Evolutionary conservation across 2,329 filamentous ascomycete species (phyloP), one percentile per base, ranked within the genome.

Genomic region (Diaporthe batatas): DNA sequence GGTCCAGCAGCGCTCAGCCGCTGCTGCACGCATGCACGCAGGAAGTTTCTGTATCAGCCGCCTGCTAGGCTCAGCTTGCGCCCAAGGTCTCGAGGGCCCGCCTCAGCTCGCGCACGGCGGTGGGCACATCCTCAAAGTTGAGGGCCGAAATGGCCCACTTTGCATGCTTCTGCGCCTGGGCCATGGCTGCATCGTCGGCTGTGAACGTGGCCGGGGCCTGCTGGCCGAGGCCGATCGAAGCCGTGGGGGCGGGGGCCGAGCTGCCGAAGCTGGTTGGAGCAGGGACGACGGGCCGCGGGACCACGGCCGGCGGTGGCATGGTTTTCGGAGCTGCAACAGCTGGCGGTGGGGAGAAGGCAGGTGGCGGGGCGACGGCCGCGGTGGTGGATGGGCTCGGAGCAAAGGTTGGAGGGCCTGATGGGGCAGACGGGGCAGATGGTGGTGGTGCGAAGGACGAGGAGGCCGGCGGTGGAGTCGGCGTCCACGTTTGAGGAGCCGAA

Each of bases 61-160:
- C n/a, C 42, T 10, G 25, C 2, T 4, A n/a, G 12, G 25, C 21
- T 58, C 39, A 68, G 53, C 36, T 51, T 16, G 91, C 92, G 2
- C 94, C 94, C 64, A 98, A 83, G 23, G 86, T 84, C 71, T 89
- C 85, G 75, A 99, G 83, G 3, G 96, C 96, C 73, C 90, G 91
- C 68, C 90, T 90, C 75, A 99, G 82, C 80, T 99, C 95, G 78
- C 92, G 91, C 6, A 98, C 91, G 0, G 96, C 96, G 0, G 96
- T 99, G 1, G 92, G 87, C 1, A 97, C 93, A 80, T 99, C 96
- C 77, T 99, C 96, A 82, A 99, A 99, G 78, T 98, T 98, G 62
- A 99, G 84, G 0, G 96, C 96, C 14, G 95, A 98, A 54, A 98
- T 97, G 0, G 96, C 96, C 94, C 94, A 99, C 78, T 94, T 95